A percentile compares a stretch with the other conserved stretches of the same genome.
Conservation (phyloP, 2,329 filamentous ascomycete genomes). For the Microthyrium microscopicum region DNA sequence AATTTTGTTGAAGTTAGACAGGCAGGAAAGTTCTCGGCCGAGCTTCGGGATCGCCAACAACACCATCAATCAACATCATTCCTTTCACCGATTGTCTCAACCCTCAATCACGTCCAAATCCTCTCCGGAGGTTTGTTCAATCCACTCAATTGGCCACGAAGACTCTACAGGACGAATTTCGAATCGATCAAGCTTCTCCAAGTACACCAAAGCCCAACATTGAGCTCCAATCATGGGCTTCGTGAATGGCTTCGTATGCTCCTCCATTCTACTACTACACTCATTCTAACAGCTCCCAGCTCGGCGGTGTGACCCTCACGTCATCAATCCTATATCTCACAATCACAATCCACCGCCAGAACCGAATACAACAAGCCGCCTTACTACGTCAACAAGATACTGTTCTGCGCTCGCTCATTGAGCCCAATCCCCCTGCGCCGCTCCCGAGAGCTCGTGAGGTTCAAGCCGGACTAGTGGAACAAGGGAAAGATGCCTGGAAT, state of each 20-base stretch:
- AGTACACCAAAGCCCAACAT: too few relatives aligned
- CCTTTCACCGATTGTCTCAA: too few relatives aligned
- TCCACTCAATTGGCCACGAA: too few relatives aligned
- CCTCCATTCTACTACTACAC: neutral
- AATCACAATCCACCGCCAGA: slow-evolving; percentile 27
- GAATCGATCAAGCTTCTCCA: too few relatives aligned
- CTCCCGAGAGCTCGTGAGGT: slow-evolving; percentile 23
- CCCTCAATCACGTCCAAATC: too few relatives aligned
- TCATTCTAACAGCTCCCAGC: slow-evolving; percentile 16
- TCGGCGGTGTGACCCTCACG: slow-evolving; percentile 34
- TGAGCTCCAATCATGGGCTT: slow-evolving; percentile 36
- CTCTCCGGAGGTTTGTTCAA: too few relatives aligned
- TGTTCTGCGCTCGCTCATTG: slow-evolving; percentile 26
- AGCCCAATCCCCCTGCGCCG: slow-evolving; percentile 23
- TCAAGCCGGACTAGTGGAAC: slow-evolving; percentile 25
- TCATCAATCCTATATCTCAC: slow-evolving; percentile 25
- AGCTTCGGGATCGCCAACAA: neutral
- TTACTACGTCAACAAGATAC: slow-evolving; percentile 29
- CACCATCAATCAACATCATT: too few relatives aligned
- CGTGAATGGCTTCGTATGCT: slow-evolving; percentile 32
- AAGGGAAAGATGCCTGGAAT: slow-evolving; percentile 34
- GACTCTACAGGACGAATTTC: too few relatives aligned
- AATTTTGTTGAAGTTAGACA: neutral
- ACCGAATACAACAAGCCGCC: slow-evolving; percentile 27
- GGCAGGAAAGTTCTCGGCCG: neutral